These are phyloP conservation scores for Lentinula edodes DNA, from an alignment of 768 basidiomycete genomes.

Conservation along the genomic window DNA sequence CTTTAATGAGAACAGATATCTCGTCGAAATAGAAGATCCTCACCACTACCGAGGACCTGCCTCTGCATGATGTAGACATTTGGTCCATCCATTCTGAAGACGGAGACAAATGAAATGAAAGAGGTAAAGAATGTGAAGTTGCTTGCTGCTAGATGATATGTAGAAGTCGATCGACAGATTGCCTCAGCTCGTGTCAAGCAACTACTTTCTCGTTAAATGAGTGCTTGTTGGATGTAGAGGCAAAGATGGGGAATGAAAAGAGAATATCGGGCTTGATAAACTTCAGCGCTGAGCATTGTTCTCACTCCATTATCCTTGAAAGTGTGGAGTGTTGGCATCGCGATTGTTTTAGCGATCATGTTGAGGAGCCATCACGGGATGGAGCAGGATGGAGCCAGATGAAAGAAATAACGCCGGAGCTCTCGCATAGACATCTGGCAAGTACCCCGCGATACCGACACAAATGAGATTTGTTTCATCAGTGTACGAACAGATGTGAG, in stretches of 20 bases:
- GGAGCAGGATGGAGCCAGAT: no score
- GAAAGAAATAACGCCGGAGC: not conserved
- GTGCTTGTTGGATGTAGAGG: not conserved
- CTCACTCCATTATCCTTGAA: not conserved
- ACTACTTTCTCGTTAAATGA: not conserved
- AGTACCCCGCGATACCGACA: not conserved
- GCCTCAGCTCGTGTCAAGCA: not conserved
- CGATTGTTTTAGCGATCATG: not conserved
- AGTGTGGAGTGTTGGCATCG: conserved; percentile 8
- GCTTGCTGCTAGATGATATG: not conserved
- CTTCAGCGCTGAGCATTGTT: not conserved
- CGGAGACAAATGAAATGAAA: not conserved
- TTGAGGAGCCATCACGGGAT: not conserved
- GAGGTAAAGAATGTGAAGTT: not conserved
- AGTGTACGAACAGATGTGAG: no score
- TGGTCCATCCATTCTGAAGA: not conserved
- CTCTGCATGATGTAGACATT: not conserved
- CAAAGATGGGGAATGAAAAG: not conserved
- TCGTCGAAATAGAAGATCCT: not conserved
- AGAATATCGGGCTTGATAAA: not conserved
- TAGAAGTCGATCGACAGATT: not conserved
- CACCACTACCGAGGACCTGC: conserved; percentile 7
- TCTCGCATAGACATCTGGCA: not conserved
- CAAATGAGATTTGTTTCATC: no score
- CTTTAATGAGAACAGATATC: not conserved